phyloP scores from a whole-genome alignment of 2,329 filamentous ascomycete species.

The Didymella lethalis region DNA sequence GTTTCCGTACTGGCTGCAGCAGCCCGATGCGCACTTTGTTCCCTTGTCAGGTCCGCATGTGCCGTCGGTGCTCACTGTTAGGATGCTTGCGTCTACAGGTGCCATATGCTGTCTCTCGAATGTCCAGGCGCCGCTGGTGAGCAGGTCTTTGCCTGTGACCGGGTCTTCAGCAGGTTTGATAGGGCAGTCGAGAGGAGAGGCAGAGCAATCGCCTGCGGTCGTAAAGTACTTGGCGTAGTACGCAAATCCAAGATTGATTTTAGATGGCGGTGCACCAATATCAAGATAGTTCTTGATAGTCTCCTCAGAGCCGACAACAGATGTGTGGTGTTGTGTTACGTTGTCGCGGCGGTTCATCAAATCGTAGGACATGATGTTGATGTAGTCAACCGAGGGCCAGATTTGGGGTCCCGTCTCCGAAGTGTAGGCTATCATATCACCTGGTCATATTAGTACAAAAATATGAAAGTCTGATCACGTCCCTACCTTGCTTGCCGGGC shows the following conservation, averaged over 20 bases:
- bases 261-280: constrained; percentile 62
- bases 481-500: constrained; percentile 54
- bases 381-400: constrained; percentile 67
- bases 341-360: constrained; percentile 74
- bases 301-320: constrained; percentile 63
- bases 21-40: constrained; percentile 38
- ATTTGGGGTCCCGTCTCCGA: constrained; percentile 65
- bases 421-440: constrained; percentile 74
- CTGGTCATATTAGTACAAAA: constrained; percentile 35
- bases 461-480: rapidly evolving
- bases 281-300: constrained; percentile 67
- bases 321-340: constrained; percentile 70
- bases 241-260: constrained; percentile 71
- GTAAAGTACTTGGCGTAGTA: constrained; percentile 75
- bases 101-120: constrained; percentile 43
- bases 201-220: constrained; percentile 56
- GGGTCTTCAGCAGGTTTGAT: constrained; percentile 67
- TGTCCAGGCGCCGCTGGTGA: constrained; percentile 66
- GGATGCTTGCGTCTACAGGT: constrained; percentile 24
- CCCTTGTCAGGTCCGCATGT: constrained; percentile 43
- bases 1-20: constrained; percentile 47
- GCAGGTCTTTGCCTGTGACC: constrained; percentile 66
- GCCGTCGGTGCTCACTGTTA: constrained; percentile 36
- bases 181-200: constrained; percentile 64
- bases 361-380: constrained; percentile 78